A percentile compares a stretch with the other conserved stretches of the same genome.
Evolutionary conservation across 2,329 filamentous ascomycete genomes (phyloP).

Genomic region (Colletotrichum liriopes): DNA sequence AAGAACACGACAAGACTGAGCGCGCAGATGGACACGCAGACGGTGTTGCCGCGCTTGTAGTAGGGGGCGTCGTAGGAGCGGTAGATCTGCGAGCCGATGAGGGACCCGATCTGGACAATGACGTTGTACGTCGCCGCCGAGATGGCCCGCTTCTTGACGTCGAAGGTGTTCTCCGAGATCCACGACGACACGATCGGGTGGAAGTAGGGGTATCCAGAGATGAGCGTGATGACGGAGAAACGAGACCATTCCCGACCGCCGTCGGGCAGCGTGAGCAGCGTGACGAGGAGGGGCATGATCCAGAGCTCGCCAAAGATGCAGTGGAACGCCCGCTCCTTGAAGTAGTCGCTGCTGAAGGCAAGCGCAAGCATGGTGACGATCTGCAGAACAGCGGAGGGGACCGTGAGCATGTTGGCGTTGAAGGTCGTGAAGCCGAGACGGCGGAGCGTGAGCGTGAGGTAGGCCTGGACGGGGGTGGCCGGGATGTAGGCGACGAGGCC

Average conservation of each 20-base stretch:
- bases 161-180: slow-evolving; percentile 65
- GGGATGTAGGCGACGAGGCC: slow-evolving; percentile 60
- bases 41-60: slow-evolving; percentile 71
- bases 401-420: slow-evolving; percentile 59
- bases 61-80: slow-evolving; percentile 67
- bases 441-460: slow-evolving; percentile 49
- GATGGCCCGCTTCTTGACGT: slow-evolving; percentile 65
- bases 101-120: slow-evolving; percentile 60
- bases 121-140: slow-evolving; percentile 69
- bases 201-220: slow-evolving; percentile 71
- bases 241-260: slow-evolving; percentile 66
- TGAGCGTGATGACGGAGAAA: slow-evolving; percentile 66
- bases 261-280: slow-evolving; percentile 59
- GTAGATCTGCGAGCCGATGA: slow-evolving; percentile 65
- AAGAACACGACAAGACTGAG: slow-evolving; percentile 67
- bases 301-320: slow-evolving; percentile 66
- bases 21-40: slow-evolving; percentile 67
- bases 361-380: slow-evolving; percentile 65
- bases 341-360: slow-evolving; percentile 65
- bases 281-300: slow-evolving; percentile 69
- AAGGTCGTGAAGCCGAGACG: slow-evolving; percentile 57
- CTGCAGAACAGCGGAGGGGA: slow-evolving; percentile 65
- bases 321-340: slow-evolving; percentile 65
- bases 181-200: slow-evolving; percentile 69
- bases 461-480: slow-evolving; percentile 46